Conservation (phyloP, 2,329 filamentous ascomycete species). For the Emmonsiellopsis sp. region DNA sequence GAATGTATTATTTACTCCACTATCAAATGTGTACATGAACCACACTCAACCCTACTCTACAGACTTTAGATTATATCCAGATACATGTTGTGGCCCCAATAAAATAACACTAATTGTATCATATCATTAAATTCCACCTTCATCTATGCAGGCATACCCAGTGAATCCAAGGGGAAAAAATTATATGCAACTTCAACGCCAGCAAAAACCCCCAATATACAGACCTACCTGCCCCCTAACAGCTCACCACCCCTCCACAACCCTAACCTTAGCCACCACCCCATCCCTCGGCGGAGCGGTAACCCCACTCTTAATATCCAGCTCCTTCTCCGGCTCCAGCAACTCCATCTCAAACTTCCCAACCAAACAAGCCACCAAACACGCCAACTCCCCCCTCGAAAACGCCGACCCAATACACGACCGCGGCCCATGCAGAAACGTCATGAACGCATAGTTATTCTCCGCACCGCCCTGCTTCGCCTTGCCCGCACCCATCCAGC, state of each 20-base stretch:
- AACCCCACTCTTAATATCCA: conserved; percentile 27
- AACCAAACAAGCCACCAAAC: conserved; percentile 65
- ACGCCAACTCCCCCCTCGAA: conserved; percentile 76
- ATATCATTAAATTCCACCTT: too few species aligned
- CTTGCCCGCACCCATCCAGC: conserved; percentile 50
- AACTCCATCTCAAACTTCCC: conserved; percentile 53
- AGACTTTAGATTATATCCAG: too few species aligned
- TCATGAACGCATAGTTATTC: conserved; percentile 69
- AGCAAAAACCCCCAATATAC: too few species aligned
- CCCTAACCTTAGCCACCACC: conserved; percentile 26
- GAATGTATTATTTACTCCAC: too few species aligned
- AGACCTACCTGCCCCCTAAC: too few species aligned
- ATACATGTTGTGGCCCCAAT: too few species aligned
- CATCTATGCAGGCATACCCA: too few species aligned
- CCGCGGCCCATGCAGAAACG: conserved; percentile 76
- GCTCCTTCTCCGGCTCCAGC: conserved; percentile 27
- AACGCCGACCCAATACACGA: conserved; percentile 79
- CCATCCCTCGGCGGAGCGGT: conserved; percentile 32
- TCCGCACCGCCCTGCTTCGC: conserved; percentile 56
- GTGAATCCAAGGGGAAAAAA: too few species aligned
- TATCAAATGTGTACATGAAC: too few species aligned
- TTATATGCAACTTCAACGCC: too few species aligned
- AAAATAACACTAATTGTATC: too few species aligned
- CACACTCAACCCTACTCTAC: too few species aligned
- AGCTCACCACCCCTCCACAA: conserved; percentile 23